Evolutionary conservation across 1,284 basidiomycete species (phyloP).

Genomic region (Neolentinus lepideus): DNA sequence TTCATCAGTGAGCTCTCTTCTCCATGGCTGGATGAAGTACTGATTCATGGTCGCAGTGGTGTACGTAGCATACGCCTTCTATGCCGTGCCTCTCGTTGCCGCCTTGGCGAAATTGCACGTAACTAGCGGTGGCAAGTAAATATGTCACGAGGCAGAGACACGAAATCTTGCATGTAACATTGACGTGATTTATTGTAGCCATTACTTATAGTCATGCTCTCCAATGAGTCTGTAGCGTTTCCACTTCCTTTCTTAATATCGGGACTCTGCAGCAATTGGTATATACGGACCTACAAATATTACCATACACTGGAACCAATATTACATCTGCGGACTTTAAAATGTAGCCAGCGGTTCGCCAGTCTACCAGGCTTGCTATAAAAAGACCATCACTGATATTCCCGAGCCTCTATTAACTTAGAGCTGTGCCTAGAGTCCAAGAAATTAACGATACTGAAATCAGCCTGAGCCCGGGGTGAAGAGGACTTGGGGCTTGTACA

Average conservation of each 20-base stretch:
- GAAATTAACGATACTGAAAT: background rate
- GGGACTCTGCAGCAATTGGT: background rate
- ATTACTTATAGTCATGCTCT: background rate
- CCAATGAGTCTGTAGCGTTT: background rate
- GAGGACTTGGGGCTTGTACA: background rate
- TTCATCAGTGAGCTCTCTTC: constrained; percentile 56
- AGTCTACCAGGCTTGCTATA: background rate
- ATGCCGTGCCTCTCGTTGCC: constrained; percentile 60
- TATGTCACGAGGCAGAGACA: background rate
- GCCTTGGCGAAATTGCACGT: constrained; percentile 68
- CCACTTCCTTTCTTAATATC: background rate
- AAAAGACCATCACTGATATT: background rate
- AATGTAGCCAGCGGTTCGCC: too few species aligned
- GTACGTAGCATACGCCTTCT: constrained; percentile 72
- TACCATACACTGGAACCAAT: too few species aligned
- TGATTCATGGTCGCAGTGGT: constrained; percentile 41
- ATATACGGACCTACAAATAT: background rate
- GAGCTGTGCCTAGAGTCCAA: too few species aligned
- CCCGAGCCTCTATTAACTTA: too few species aligned
- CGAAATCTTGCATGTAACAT: background rate
- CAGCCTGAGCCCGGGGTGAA: background rate
- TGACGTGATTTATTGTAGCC: background rate
- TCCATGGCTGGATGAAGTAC: background rate
- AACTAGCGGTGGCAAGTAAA: constrained; percentile 6
- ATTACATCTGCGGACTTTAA: too few species aligned